These are phyloP conservation scores for Ballota nigra DNA, from an alignment of 257 asterid genomes.

Conservation along the genomic window DNA sequence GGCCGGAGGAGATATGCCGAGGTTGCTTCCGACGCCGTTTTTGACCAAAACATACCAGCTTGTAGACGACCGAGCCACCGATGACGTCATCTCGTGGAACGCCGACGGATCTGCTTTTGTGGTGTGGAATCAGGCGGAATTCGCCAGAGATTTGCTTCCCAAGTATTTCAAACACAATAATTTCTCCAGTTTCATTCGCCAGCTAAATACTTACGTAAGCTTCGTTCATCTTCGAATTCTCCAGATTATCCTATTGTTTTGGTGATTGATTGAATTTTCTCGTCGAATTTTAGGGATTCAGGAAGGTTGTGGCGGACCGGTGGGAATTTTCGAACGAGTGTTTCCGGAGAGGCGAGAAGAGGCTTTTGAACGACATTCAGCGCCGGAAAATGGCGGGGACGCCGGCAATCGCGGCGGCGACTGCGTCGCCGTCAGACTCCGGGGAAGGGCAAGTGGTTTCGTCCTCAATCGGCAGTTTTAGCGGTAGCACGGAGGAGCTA, in stretches of 20 bases:
- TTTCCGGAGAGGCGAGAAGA: slow-evolving; percentile 68
- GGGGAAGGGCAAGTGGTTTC: slow-evolving; percentile 78
- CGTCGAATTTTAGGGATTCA: slow-evolving; percentile 61
- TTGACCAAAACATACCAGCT: slow-evolving; percentile 83
- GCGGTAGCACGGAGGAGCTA: slow-evolving; percentile 54
- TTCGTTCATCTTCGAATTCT: neutral
- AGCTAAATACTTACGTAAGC: slow-evolving; percentile 87
- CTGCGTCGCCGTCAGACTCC: slow-evolving; percentile 44
- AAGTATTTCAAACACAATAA: slow-evolving; percentile 83
- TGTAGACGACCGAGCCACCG: slow-evolving; percentile 56
- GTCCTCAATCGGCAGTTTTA: slow-evolving; percentile 35
- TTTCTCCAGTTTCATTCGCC: slow-evolving; percentile 91
- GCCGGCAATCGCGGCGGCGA: slow-evolving; percentile 13
- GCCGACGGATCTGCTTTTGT: slow-evolving; percentile 80
- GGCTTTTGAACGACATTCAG: slow-evolving; percentile 67
- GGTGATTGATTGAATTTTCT: neutral
- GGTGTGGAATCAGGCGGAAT: slow-evolving; percentile 85
- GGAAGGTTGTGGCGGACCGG: slow-evolving; percentile 85
- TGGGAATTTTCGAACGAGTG: slow-evolving; percentile 93
- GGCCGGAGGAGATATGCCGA: slow-evolving; percentile 44
- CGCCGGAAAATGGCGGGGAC: slow-evolving; percentile 59
- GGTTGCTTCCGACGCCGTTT: slow-evolving; percentile 83
- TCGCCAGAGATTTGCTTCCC: slow-evolving; percentile 83
- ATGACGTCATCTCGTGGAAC: slow-evolving; percentile 85
- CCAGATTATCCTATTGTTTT: neutral